phyloP scores from a whole-genome alignment of 768 basidiomycete genomes.

The Lactifluus pinguis region DNA sequence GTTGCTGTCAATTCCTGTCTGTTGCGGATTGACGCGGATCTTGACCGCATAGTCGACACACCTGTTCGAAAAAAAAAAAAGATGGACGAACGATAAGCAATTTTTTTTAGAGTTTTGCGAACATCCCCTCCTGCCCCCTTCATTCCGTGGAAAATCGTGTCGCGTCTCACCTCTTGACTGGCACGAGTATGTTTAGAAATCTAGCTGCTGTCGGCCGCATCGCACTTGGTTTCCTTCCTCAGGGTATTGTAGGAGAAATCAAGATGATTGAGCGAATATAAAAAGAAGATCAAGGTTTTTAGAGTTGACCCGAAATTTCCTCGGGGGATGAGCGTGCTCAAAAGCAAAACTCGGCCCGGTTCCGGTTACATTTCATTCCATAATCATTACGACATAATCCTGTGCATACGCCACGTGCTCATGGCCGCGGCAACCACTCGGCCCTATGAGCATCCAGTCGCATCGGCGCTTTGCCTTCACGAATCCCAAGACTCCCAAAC shows the following conservation, averaged over 20 bases:
- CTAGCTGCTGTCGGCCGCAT: constrained; percentile 72
- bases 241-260: not conserved
- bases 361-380: too few relatives aligned
- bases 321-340: not conserved
- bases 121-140: too few relatives aligned
- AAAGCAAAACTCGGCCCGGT: too few relatives aligned
- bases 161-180: constrained; percentile 69
- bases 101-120: too few relatives aligned
- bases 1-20: constrained; percentile 92
- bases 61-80: constrained; percentile 31
- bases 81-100: too few relatives aligned
- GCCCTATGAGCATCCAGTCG: constrained; percentile 19
- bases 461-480: constrained; percentile 18
- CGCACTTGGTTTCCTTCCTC: not conserved
- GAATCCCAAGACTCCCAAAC: constrained; percentile 12
- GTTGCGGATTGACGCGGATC: constrained; percentile 91
- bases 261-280: too few relatives aligned
- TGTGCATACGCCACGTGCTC: not conserved
- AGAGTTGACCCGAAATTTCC: not conserved
- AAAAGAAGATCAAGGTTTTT: not conserved
- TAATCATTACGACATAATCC: too few relatives aligned
- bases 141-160: too few relatives aligned
- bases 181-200: constrained; percentile 85
- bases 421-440: constrained; percentile 24
- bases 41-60: constrained; percentile 97